These are phyloP conservation scores for Vitis labrusca DNA, from an alignment of 164 flowering plant species.

Conservation along the genomic window DNA sequence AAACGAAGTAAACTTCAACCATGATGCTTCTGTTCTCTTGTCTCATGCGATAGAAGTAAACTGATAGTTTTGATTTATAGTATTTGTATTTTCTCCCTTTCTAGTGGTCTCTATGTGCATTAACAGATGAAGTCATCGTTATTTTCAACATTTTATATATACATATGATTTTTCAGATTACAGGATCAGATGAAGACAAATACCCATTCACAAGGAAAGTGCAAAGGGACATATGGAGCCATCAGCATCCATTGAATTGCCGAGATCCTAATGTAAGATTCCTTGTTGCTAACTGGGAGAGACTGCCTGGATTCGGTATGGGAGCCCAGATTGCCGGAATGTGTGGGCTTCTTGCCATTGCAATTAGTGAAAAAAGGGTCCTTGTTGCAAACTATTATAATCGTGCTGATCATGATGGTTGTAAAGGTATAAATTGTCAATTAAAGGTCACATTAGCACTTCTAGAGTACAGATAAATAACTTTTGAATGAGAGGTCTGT, in stretches of 20 bases:
- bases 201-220: conserved; percentile 82
- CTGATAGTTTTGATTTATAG: not conserved
- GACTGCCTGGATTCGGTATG: conserved; percentile 78
- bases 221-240: conserved; percentile 82
- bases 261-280: conserved; percentile 56
- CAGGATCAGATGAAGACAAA: conserved; percentile 85
- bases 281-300: conserved; percentile 95
- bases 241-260: conserved; percentile 82
- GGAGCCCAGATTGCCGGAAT: conserved; percentile 94
- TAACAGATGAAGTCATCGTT: no score
- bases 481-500: no score
- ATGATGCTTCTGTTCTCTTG: no score
- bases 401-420: conserved; percentile 92
- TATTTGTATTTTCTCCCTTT: not conserved
- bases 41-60: no score
- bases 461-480: no score
- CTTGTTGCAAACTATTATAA: conserved; percentile 82
- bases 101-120: not conserved
- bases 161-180: conserved; percentile 41
- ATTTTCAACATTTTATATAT: not conserved
- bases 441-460: no score
- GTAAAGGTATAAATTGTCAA: conserved; percentile 53
- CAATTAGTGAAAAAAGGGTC: conserved; percentile 73
- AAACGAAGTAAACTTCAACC: no score
- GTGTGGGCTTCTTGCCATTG: conserved; percentile 88